Percentiles rank a stretch among this genome's conserved stretches.
Evolutionary conservation across 495 filamentous ascomycete genomes (phyloP).

Genomic region (Neurospora sp.): DNA sequence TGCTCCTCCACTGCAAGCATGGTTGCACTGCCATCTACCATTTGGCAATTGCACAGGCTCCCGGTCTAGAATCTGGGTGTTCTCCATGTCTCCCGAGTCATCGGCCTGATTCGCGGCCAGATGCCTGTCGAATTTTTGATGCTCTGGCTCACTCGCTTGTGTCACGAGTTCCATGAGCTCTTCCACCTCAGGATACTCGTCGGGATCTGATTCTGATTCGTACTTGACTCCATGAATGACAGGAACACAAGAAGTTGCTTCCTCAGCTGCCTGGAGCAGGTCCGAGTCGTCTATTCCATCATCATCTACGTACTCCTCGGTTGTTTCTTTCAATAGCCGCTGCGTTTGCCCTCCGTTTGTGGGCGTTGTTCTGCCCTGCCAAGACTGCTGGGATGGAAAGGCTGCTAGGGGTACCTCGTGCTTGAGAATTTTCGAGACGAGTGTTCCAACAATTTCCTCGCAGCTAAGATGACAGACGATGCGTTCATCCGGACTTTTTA

Average conservation of each 20-base stretch:
- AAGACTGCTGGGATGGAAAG: constrained; percentile 32
- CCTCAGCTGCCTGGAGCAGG: constrained; percentile 15
- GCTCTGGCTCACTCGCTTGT: neutral
- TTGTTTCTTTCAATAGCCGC: neutral
- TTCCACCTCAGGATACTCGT: constrained; percentile 21
- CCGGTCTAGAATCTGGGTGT: constrained; percentile 12
- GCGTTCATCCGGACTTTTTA: constrained; percentile 46
- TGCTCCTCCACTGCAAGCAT: constrained; percentile 59
- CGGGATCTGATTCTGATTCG: constrained; percentile 7
- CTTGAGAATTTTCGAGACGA: constrained; percentile 49
- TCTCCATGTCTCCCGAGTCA: constrained; percentile 7
- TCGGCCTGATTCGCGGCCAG: constrained; percentile 10
- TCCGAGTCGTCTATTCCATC: constrained; percentile 15
- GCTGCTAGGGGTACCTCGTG: constrained; percentile 47
- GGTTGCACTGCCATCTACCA: constrained; percentile 83
- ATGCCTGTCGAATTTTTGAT: constrained; percentile 33
- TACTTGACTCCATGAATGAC: neutral
- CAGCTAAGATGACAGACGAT: constrained; percentile 72
- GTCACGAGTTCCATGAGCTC: constrained; percentile 13
- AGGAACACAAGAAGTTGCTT: neutral
- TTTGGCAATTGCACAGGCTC: constrained; percentile 55
- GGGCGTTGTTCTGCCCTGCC: neutral
- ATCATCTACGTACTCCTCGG: constrained; percentile 10
- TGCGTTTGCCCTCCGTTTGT: neutral
- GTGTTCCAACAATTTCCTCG: constrained; percentile 84